Conservation (phyloP, 2,329 filamentous ascomycete species). For the Ceratocystis lukuohia region DNA sequence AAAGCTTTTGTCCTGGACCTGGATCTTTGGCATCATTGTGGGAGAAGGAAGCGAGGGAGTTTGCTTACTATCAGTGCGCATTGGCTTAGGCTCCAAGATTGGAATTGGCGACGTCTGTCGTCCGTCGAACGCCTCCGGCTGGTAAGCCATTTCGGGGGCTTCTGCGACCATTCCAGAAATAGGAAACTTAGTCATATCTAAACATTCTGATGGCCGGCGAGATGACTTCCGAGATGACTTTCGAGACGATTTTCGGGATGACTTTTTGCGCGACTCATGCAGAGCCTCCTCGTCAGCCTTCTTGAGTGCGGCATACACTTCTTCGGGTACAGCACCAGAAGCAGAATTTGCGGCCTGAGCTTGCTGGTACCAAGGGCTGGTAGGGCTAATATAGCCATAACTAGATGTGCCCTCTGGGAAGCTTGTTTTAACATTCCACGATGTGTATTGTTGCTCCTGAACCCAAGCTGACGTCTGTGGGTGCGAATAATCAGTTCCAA, state of each 20-base stretch:
- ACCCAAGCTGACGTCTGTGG: conserved; percentile 2
- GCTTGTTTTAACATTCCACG: neutral
- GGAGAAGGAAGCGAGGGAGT: neutral
- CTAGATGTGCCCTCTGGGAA: neutral
- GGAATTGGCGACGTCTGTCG: neutral
- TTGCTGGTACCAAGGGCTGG: neutral
- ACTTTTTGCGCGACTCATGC: neutral
- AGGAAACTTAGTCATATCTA: neutral
- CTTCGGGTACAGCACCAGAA: neutral
- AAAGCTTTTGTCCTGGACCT: conserved; percentile 1
- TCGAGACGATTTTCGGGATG: conserved; percentile 11
- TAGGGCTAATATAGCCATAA: neutral
- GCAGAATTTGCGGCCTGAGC: neutral
- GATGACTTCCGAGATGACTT: conserved; percentile 13
- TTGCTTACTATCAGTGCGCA: conserved; percentile 7
- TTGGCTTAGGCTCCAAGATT: conserved; percentile 1
- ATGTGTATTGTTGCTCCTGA: neutral
- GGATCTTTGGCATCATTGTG: conserved; percentile 3
- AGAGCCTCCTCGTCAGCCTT: neutral
- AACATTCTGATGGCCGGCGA: conserved; percentile 2
- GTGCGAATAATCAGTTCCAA: neutral
- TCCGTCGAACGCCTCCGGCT: neutral
- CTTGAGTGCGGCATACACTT: neutral
- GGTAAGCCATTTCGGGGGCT: neutral
- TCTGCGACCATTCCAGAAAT: neutral